Base-by-base conservation (phyloP, 768 basidiomycete genomes). In the Hysterangium stoloniferum region DNA sequence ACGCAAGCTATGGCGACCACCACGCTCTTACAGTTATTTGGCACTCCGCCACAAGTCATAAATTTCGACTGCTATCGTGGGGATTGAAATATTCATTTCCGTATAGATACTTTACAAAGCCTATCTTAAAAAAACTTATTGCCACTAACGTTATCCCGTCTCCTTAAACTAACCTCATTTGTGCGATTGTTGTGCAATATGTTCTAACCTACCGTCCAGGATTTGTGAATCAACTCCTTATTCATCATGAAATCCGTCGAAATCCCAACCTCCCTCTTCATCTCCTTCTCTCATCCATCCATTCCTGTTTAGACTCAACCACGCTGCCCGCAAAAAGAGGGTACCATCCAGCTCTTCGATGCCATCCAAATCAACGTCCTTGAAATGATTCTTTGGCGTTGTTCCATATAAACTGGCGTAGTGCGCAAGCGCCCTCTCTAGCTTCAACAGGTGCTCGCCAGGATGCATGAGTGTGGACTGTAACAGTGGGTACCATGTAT, bases 401-500 rank as follows among this genome's bases (percentile, higher is more conserved):
- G 28, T 45, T 4, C 78, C 79, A 44, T 75, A 81, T 44, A 73
- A 25, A 8, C 57, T 51, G 4, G 64, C 69, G 47, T 69, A 75
- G 59, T 77, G 74, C 13, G 69, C 66, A 33, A 80, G 61, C 6
- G 79, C 69, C 17, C 80, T 69, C 55, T 74, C 72, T 25, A 72
- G 55, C 46, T 69, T 69, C 37, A 56, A 8, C 7, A 71, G 46
- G 60, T 80, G 76, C 53, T 84, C 80, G 54, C 81, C 77, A 0
- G 79, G 79, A 56, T 83, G 75, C 2, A 72, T 70, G 35, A 82
- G 61, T 2, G 76, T 66, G 5, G 69, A 70, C 44, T 79, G 68
- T 28, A 84, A 59, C 52, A 85, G 62, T 15, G 75, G 66, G 11
- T 76, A 68, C 85, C 82, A 86, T 2, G 76, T 69, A 54, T 84